These are phyloP conservation scores for Corylus avellana DNA, from an alignment of 306 rosid species.

Conservation along the genomic window DNA sequence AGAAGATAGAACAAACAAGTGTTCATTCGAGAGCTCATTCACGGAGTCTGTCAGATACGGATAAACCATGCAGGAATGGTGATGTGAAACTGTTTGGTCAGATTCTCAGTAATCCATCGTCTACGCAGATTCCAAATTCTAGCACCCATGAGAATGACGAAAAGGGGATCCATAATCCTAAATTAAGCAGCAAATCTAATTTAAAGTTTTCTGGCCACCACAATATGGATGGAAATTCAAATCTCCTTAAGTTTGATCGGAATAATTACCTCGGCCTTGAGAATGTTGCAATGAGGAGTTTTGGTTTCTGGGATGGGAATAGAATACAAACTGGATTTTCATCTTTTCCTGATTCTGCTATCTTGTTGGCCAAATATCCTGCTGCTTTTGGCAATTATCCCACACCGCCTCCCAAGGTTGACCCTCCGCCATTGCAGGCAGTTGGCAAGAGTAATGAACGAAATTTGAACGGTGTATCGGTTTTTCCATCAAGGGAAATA, in stretches of 20 bases:
- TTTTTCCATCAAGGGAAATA: slow-evolving; percentile 54
- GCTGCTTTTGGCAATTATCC: slow-evolving; percentile 71
- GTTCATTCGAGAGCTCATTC: slow-evolving; percentile 36
- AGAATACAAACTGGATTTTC: slow-evolving; percentile 62
- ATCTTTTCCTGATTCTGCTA: slow-evolving; percentile 72
- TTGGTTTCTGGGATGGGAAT: slow-evolving; percentile 74
- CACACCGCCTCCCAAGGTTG: slow-evolving; percentile 46
- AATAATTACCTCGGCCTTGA: slow-evolving; percentile 52
- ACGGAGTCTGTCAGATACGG: slow-evolving; percentile 53
- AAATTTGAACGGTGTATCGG: slow-evolving; percentile 47
- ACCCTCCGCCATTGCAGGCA: slow-evolving; percentile 59
- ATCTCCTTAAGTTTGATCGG: slow-evolving; percentile 55
- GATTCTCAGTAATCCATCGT: slow-evolving; percentile 69
- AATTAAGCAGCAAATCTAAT: slow-evolving; percentile 47
- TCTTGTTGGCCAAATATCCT: slow-evolving; percentile 84
- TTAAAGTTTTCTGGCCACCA: slow-evolving; percentile 48
- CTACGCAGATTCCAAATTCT: slow-evolving; percentile 45
- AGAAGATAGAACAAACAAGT: slow-evolving; percentile 35
- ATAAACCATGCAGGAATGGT: slow-evolving; percentile 68
- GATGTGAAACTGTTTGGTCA: slow-evolving; percentile 91
- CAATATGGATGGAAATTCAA: slow-evolving; percentile 50
- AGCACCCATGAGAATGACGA: slow-evolving; percentile 49
- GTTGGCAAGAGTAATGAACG: slow-evolving; percentile 48
- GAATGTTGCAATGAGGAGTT: slow-evolving; percentile 61
- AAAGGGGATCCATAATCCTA: slow-evolving; percentile 41